phyloP scores from a whole-genome alignment of 2,329 filamentous ascomycete species.

The Fusarium redolens region DNA sequence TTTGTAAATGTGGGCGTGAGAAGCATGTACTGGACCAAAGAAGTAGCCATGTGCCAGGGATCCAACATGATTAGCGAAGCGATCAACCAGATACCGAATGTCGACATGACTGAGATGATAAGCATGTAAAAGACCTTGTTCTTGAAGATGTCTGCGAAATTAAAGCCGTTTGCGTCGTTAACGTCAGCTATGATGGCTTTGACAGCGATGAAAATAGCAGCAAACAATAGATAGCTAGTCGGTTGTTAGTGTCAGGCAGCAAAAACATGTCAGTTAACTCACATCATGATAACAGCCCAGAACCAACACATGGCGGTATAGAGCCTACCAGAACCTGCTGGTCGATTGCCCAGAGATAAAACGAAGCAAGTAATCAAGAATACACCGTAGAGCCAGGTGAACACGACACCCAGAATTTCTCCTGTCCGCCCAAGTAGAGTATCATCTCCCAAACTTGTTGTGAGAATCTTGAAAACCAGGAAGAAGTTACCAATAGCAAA shows the following conservation, averaged over 20 bases:
- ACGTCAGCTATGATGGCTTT: conserved; percentile 82
- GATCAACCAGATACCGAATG: conserved; percentile 92
- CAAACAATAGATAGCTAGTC: conserved; percentile 86
- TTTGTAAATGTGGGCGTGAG: conserved; percentile 98
- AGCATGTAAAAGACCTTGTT: conserved; percentile 93
- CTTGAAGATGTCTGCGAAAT: conserved; percentile 78
- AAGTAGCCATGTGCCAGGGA: conserved; percentile 99
- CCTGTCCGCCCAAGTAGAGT: conserved; percentile 81
- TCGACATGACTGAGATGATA: conserved; percentile 91
- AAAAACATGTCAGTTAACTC: conserved; percentile 51
- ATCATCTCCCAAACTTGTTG: conserved; percentile 79
- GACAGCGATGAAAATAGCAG: conserved; percentile 93
- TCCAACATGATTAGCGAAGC: conserved; percentile 95
- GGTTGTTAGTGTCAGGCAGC: conserved; percentile 34
- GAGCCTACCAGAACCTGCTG: conserved; percentile 90
- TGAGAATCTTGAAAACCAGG: conserved; percentile 97
- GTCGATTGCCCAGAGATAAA: conserved; percentile 91
- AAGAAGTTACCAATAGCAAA: conserved; percentile 99
- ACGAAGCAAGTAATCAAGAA: conserved; percentile 96
- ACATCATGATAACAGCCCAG: conserved; percentile 95
- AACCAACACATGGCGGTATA: conserved; percentile 99
- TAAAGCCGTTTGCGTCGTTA: conserved; percentile 70
- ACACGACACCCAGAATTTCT: conserved; percentile 84
- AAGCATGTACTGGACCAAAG: conserved; percentile 92
- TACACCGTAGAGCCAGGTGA: conserved; percentile 95